phyloP scores from a whole-genome alignment of 2,329 filamentous ascomycete species.

The Aspergillus sp. region DNA sequence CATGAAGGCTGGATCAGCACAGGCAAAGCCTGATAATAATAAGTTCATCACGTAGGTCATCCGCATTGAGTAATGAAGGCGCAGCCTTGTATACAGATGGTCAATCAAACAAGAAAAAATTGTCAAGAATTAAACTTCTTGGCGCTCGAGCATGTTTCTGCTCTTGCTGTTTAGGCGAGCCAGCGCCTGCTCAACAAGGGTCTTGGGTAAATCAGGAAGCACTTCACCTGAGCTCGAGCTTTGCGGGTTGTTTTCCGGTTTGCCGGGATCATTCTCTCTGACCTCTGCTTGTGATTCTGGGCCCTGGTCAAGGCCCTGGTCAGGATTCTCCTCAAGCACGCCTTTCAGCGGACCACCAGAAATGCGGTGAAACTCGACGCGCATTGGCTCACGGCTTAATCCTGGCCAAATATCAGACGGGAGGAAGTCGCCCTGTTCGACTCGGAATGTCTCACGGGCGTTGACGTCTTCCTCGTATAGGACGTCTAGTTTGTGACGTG shows the following conservation, averaged over 20 bases:
- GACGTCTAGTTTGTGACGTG: constrained; percentile 72
- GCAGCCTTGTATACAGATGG: no score
- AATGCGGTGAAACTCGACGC: constrained; percentile 40
- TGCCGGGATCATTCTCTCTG: constrained; percentile 6
- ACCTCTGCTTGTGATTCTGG: neutral
- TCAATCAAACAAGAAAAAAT: neutral
- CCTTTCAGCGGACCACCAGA: constrained; percentile 35
- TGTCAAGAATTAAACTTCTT: neutral
- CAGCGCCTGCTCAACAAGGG: constrained; percentile 44
- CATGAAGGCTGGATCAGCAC: constrained; percentile 14
- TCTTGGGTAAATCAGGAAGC: constrained; percentile 44
- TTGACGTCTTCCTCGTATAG: constrained; percentile 71
- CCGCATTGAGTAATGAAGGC: neutral
- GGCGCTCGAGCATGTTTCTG: constrained; percentile 17
- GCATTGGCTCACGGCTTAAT: constrained; percentile 59
- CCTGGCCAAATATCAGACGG: constrained; percentile 86
- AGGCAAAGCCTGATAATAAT: constrained; percentile 27
- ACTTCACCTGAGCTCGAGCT: constrained; percentile 30
- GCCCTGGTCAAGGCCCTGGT: neutral
- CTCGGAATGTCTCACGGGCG: constrained; percentile 74
- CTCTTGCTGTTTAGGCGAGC: constrained; percentile 37
- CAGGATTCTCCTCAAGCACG: constrained; percentile 11
- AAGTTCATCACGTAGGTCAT: constrained; percentile 36
- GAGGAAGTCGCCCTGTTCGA: constrained; percentile 80
- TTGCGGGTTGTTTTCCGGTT: constrained; percentile 11